phyloP scores from a whole-genome alignment of 495 filamentous ascomycete species.

The Penicillium parvum region DNA sequence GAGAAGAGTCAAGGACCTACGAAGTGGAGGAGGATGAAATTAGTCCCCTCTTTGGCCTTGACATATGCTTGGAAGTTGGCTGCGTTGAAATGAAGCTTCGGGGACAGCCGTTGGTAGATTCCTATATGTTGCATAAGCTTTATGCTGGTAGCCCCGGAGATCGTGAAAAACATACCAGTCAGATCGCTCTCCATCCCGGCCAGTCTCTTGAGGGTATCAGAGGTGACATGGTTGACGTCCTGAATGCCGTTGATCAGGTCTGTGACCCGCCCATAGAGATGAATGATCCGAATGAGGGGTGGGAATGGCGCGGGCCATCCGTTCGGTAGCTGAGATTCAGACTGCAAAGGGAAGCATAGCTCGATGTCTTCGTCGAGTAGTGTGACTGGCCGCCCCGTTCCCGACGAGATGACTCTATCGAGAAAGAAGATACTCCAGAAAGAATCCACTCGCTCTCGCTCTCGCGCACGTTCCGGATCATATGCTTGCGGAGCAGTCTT shows the following conservation, averaged over 20 bases:
- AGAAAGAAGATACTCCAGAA: conserved; percentile 86
- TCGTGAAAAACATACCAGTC: too few species aligned
- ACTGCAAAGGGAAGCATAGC: conserved; percentile 63
- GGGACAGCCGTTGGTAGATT: conserved; percentile 72
- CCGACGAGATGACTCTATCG: conserved; percentile 79
- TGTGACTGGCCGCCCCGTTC: conserved; percentile 74
- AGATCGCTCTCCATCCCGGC: conserved; percentile 71
- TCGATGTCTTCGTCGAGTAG: conserved; percentile 79
- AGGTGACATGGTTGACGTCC: conserved; percentile 66
- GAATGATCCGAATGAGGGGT: conserved; percentile 72
- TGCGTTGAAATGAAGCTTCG: conserved; percentile 71
- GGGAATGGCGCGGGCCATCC: conserved; percentile 75
- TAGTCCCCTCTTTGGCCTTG: conserved; percentile 70
- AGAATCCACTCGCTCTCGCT: conserved; percentile 73
- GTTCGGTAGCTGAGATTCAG: conserved; percentile 51
- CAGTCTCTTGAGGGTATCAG: conserved; percentile 64
- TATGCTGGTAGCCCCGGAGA: too few species aligned
- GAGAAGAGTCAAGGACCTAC: conserved; percentile 8
- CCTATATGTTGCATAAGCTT: too few species aligned
- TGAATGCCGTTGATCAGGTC: conserved; percentile 81
- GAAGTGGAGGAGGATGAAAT: conserved; percentile 83
- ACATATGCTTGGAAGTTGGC: conserved; percentile 74
- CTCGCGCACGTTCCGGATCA: conserved; percentile 47
- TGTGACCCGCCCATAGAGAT: conserved; percentile 76
- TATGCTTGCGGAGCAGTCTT: conserved; percentile 16